These are phyloP conservation scores for Coniella lustricola DNA, from an alignment of 2,329 filamentous ascomycete genomes.

Conservation along the genomic window DNA sequence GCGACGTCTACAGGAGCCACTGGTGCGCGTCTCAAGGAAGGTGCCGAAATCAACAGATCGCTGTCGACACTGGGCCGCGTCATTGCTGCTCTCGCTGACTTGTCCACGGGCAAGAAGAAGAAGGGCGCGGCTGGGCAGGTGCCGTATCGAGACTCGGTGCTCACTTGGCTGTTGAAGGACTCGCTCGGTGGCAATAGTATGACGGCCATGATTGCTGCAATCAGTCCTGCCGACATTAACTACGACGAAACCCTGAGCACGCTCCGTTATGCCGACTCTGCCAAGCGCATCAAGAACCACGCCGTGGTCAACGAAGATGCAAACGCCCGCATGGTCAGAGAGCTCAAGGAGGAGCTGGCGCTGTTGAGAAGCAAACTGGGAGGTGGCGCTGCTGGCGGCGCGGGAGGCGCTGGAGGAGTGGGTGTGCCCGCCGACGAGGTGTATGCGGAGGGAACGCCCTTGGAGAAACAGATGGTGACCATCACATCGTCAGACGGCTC, in stretches of 20 bases:
- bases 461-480: slow-evolving; percentile 94
- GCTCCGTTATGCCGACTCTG: slow-evolving; percentile 90
- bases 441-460: slow-evolving; percentile 86
- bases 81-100: slow-evolving; percentile 88
- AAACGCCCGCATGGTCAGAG: slow-evolving; percentile 96
- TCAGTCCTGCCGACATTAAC: slow-evolving; percentile 97
- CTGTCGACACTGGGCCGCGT: slow-evolving; percentile 94
- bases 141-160: slow-evolving; percentile 90
- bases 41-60: slow-evolving; percentile 96
- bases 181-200: slow-evolving; percentile 97
- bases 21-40: slow-evolving; percentile 89
- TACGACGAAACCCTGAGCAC: slow-evolving; percentile 97
- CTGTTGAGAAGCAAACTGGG: slow-evolving; percentile 81
- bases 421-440: slow-evolving; percentile 62
- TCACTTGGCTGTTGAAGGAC: slow-evolving; percentile 96
- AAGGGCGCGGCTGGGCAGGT: slow-evolving; percentile 70
- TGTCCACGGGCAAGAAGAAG: slow-evolving; percentile 78
- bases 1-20: slow-evolving; percentile 96
- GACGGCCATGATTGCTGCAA: slow-evolving; percentile 99
- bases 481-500: slow-evolving; percentile 80
- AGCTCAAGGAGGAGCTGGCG: slow-evolving; percentile 89
- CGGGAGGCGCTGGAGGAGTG: slow-evolving; percentile 32
- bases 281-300: slow-evolving; percentile 99
- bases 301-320: slow-evolving; percentile 98
- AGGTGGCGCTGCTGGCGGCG: slow-evolving; percentile 34